These are phyloP conservation scores for Cryptococcus neoformans DNA, from an alignment of 1,284 basidiomycete species.

Conservation along the genomic window DNA sequence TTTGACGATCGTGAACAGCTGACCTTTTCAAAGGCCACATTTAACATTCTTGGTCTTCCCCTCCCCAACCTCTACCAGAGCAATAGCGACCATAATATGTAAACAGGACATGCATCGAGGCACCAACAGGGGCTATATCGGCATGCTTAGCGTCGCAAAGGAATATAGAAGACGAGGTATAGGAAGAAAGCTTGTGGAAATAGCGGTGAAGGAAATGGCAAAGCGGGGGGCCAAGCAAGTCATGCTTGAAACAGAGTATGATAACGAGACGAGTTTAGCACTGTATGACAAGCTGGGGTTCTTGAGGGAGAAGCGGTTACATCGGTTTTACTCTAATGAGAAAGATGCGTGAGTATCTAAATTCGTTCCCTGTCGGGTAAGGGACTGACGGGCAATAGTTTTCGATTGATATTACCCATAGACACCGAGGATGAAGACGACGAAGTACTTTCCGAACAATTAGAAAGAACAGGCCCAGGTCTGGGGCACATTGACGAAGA, in stretches of 20 bases:
- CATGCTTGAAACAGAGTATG: conserved; percentile 94
- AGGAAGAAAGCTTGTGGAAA: conserved; percentile 75
- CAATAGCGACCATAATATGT: conserved; percentile 90
- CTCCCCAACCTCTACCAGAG: conserved; percentile 38
- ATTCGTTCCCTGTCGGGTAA: not conserved
- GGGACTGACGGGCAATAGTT: conserved; percentile 15
- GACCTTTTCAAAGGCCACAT: conserved; percentile 60
- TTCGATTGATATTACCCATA: conserved; percentile 13
- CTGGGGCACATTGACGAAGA: not conserved
- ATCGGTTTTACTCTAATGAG: conserved; percentile 89
- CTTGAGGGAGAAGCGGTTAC: conserved; percentile 89
- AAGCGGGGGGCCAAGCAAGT: conserved; percentile 76
- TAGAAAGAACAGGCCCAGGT: conserved; percentile 13
- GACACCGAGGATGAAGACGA: conserved; percentile 29
- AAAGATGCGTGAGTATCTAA: conserved; percentile 49
- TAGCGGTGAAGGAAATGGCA: conserved; percentile 78
- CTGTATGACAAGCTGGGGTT: conserved; percentile 93
- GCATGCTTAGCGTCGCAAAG: conserved; percentile 89
- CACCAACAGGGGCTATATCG: conserved; percentile 89
- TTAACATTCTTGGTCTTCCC: conserved; percentile 68
- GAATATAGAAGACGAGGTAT: conserved; percentile 82
- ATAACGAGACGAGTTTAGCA: conserved; percentile 80
- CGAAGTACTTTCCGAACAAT: not conserved
- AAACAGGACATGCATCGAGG: conserved; percentile 86
- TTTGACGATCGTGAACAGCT: not conserved